Conservation (phyloP, 805 yeast genomes). For the Ogataea wickerhamii region DNA sequence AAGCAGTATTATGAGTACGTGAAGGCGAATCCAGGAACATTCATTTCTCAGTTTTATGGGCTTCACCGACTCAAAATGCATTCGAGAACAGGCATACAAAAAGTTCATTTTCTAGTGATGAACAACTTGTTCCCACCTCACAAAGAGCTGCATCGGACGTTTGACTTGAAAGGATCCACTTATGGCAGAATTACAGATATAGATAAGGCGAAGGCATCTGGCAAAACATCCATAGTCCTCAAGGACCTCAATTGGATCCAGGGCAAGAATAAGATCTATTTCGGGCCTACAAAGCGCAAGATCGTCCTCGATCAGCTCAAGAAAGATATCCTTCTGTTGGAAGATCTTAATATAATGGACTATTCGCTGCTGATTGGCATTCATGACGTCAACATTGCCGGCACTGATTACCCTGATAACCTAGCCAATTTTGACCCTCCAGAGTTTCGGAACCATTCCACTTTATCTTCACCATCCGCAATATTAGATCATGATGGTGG, state of each 20-base stretch:
- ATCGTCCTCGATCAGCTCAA: constrained; percentile 66
- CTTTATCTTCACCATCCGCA: constrained; percentile 13
- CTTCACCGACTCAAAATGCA: constrained; percentile 92
- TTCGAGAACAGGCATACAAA: constrained; percentile 49
- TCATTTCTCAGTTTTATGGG: constrained; percentile 94
- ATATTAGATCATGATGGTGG: constrained; percentile 62
- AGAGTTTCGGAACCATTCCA: constrained; percentile 15
- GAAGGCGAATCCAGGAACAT: constrained; percentile 77
- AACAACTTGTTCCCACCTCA: constrained; percentile 95
- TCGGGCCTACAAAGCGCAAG: constrained; percentile 68
- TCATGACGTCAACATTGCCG: constrained; percentile 67
- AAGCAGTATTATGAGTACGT: constrained; percentile 80
- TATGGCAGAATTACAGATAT: constrained; percentile 65
- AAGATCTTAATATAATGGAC: constrained; percentile 87
- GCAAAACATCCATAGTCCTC: constrained; percentile 45
- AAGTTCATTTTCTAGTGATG: constrained; percentile 93
- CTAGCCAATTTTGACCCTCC: constrained; percentile 25
- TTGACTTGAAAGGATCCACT: constrained; percentile 91
- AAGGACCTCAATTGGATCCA: constrained; percentile 91
- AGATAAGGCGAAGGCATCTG: constrained; percentile 28
- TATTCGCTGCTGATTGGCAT: constrained; percentile 87
- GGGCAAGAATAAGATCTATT: constrained; percentile 54
- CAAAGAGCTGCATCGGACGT: constrained; percentile 77
- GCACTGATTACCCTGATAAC: constrained; percentile 28
- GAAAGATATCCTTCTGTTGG: constrained; percentile 68